Base-by-base conservation (phyloP, 1,284 basidiomycete species). In the Apiotrichum gamsii region DNA sequence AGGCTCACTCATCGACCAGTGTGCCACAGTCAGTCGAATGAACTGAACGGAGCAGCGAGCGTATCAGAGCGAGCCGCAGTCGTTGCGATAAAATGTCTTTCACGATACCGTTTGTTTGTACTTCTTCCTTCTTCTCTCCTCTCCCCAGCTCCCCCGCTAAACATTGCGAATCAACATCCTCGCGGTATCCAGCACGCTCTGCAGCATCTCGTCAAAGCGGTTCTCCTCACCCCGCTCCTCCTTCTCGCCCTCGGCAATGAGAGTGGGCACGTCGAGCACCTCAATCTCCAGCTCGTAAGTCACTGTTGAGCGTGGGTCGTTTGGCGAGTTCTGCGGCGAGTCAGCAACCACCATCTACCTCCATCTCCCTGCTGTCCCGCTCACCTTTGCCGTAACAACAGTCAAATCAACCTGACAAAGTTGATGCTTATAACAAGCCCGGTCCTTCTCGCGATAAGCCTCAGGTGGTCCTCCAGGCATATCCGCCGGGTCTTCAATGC, bases 371-470 rank as follows among this genome's bases (percentile, higher is more conserved):
- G 53, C 10, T 14, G 20, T 11, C 35, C 18, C 45, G 39, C 65
- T 52, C 50, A 67, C 65, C 29, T 50, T 55, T n/a, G 57, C 19
- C 20, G 80, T 82, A 40, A 98, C 94, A 69, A 93, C 89, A 0
- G 94, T 98, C 38, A 98, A 77, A 72, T 98, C 94, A 54, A 98
- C 85, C 58, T 79, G 79, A 67, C 90, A 90, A 53, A 93, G 83
- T 72, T 96, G 90, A 71, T 97, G 93, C 2, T 82, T 75, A 68
- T 98, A 98, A 58, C 87, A 88, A 62, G 96, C 77, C 30, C 95
- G 79, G 70, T 98, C 90, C 74, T 95, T 98, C 73, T 79, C 79
- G 52, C 88, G 80, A 24, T 79, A 78, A 56, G 79, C 74, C 2
- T 76, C 76, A 0, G 82, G 72, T 4, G 76, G 66, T 4, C 54